A percentile compares a stretch with the other conserved stretches of the same genome.
phyloP scores from a whole-genome alignment of 371 early-diverging fungal genomes.

The Apophysomyces ossiformis region DNA sequence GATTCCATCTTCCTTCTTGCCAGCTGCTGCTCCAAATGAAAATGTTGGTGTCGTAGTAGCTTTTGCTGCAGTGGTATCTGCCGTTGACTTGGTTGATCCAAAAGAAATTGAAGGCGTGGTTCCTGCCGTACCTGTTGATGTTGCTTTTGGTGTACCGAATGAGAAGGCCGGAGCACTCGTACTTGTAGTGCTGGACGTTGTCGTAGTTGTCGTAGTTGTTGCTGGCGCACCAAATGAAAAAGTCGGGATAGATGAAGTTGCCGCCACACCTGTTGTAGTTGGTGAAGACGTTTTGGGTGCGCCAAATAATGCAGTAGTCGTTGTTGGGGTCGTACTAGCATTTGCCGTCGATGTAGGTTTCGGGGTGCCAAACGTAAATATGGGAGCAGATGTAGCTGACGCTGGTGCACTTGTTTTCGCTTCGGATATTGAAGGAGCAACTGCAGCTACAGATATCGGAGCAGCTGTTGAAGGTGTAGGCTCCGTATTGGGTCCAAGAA shows the following conservation, averaged over 20 bases:
- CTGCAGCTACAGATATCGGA: neutral
- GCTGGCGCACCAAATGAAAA: slow-evolving; percentile 4
- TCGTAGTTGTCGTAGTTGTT: slow-evolving; percentile 6
- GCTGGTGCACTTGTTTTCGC: slow-evolving; percentile 10
- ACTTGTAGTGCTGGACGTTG: neutral
- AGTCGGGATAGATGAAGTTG: slow-evolving; percentile 10
- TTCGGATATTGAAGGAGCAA: neutral
- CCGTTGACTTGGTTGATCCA: neutral
- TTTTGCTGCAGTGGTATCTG: slow-evolving; percentile 2
- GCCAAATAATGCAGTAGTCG: neutral
- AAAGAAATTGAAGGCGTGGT: slow-evolving; percentile 8
- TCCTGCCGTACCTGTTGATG: neutral
- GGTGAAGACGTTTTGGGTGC: slow-evolving; percentile 1
- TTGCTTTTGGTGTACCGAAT: neutral
- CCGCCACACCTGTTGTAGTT: neutral
- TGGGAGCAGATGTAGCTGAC: neutral
- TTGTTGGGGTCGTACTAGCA: slow-evolving; percentile 4
- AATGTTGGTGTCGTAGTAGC: slow-evolving; percentile 6
- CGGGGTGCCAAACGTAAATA: slow-evolving; percentile 21
- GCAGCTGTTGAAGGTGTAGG: neutral
- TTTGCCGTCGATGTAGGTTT: slow-evolving; percentile 1
- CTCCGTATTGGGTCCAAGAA: no score
- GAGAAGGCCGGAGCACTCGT: neutral
- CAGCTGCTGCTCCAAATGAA: slow-evolving; percentile 20
- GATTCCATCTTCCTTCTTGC: slow-evolving; percentile 11